These are phyloP conservation scores for Vanderwaltozyma yarrowii DNA, from an alignment of 805 yeast species.

Conservation along the genomic window DNA sequence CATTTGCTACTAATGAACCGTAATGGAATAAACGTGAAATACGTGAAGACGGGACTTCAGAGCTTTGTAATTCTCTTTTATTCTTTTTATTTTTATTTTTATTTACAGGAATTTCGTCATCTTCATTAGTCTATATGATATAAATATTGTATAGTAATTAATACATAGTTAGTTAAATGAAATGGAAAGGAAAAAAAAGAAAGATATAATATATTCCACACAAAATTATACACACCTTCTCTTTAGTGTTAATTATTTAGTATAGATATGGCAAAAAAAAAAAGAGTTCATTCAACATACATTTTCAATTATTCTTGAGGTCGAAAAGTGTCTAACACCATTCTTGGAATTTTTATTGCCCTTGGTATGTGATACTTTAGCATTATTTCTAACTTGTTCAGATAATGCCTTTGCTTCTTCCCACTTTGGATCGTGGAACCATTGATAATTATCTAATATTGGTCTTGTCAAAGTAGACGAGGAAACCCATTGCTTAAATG, in stretches of 20 bases:
- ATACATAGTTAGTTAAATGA: not conserved
- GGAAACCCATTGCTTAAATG: constrained; percentile 17
- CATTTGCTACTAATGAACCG: constrained; percentile 84
- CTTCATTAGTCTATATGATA: not conserved
- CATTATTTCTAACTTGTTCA: constrained; percentile 1
- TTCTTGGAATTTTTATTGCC: not conserved
- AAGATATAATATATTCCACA: too few species aligned
- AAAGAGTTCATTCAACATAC: not conserved
- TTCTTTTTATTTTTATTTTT: too few species aligned
- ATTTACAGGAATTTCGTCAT: not conserved
- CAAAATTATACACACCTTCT: too few species aligned
- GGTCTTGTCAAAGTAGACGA: constrained; percentile 22
- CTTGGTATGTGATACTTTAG: not conserved
- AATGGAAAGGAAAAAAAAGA: not conserved
- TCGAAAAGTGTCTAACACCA: constrained; percentile 12
- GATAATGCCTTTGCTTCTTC: constrained; percentile 21
- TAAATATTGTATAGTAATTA: not conserved
- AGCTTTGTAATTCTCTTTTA: constrained; percentile 17
- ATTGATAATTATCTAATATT: constrained; percentile 13
- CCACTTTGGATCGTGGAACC: constrained; percentile 27
- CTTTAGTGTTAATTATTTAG: too few species aligned
- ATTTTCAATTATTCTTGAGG: constrained; percentile 3
- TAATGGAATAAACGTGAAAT: constrained; percentile 87
- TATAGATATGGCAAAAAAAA: not conserved
- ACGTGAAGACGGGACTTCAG: constrained; percentile 80